Percentiles rank a stretch among this genome's conserved stretches.
phyloP scores from a whole-genome alignment of 805 yeast genomes.

The Wickerhamiella azyma region DNA sequence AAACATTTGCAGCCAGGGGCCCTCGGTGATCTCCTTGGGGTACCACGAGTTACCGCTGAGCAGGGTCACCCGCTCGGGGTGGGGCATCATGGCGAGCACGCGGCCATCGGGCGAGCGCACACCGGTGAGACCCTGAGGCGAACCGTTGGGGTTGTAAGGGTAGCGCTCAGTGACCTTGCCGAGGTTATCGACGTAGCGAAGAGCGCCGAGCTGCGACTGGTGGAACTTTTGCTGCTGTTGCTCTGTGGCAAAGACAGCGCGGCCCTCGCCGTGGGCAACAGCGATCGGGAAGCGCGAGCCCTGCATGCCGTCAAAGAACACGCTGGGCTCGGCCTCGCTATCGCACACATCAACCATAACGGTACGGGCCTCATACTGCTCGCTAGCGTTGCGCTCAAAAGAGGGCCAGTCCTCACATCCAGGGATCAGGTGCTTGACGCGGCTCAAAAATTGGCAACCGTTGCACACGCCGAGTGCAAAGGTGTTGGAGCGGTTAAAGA shows the following conservation, averaged over 20 bases:
- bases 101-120: slow-evolving; percentile 82
- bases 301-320: slow-evolving; percentile 79
- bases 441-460: slow-evolving; percentile 92
- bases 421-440: slow-evolving; percentile 75
- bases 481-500: slow-evolving; percentile 82
- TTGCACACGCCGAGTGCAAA: slow-evolving; percentile 98
- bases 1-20: slow-evolving; percentile 89
- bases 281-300: slow-evolving; percentile 94
- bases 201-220: slow-evolving; percentile 38
- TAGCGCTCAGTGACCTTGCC: slow-evolving; percentile 70
- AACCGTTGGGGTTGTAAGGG: slow-evolving; percentile 95
- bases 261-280: slow-evolving; percentile 98
- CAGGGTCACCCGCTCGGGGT: slow-evolving; percentile 89
- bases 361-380: slow-evolving; percentile 94
- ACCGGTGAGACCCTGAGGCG: slow-evolving; percentile 88
- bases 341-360: slow-evolving; percentile 64
- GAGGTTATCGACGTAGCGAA: slow-evolving; percentile 81
- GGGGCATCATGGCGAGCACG: slow-evolving; percentile 98
- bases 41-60: slow-evolving; percentile 85
- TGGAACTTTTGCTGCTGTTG: slow-evolving; percentile 37
- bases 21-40: slow-evolving; percentile 38
- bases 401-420: slow-evolving; percentile 94
- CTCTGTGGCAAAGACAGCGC: slow-evolving; percentile 52
- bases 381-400: slow-evolving; percentile 79
- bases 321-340: slow-evolving; percentile 34